A percentile compares a stretch with the other conserved stretches of the same genome.
phyloP scores from a whole-genome alignment of 129 eudicot genomes.

The Calendula officinalis region DNA sequence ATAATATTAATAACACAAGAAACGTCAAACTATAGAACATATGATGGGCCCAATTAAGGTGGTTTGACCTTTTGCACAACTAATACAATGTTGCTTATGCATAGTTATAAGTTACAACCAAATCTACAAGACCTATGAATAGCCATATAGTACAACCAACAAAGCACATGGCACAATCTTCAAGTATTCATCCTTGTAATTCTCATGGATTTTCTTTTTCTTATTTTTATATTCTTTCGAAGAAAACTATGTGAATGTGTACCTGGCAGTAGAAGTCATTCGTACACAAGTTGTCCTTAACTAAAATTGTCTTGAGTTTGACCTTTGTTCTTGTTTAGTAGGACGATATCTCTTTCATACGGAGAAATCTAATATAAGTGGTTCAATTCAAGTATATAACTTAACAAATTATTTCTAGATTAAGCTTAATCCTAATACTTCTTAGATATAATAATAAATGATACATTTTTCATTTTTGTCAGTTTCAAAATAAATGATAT shows the following conservation, averaged over 20 bases:
- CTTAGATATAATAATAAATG: no score
- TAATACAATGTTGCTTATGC: conserved; percentile 13
- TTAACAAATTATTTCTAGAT: no score
- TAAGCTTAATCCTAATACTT: no score
- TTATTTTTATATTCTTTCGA: not conserved
- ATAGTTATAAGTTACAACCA: not conserved
- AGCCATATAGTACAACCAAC: not conserved
- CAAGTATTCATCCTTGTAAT: not conserved
- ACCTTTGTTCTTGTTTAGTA: not conserved
- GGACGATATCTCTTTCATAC: not conserved
- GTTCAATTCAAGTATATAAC: no score
- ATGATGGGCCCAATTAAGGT: conserved; percentile 15
- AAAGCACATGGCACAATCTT: not conserved
- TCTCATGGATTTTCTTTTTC: conserved; percentile 9
- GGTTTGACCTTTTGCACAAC: conserved; percentile 17
- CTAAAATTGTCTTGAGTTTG: not conserved
- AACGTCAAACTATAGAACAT: conserved; percentile 18
- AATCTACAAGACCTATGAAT: conserved; percentile 15
- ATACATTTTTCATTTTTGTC: no score
- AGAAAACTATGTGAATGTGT: conserved; percentile 1
- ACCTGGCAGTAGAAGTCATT: not conserved
- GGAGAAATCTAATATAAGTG: not conserved
- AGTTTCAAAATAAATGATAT: no score
- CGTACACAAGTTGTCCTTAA: conserved; percentile 3
- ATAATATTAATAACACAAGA: not conserved